Evolutionary conservation across 2,329 filamentous ascomycete species (phyloP), one percentile per base, ranked within the genome.

Genomic region (Cryphonectria radicalis): DNA sequence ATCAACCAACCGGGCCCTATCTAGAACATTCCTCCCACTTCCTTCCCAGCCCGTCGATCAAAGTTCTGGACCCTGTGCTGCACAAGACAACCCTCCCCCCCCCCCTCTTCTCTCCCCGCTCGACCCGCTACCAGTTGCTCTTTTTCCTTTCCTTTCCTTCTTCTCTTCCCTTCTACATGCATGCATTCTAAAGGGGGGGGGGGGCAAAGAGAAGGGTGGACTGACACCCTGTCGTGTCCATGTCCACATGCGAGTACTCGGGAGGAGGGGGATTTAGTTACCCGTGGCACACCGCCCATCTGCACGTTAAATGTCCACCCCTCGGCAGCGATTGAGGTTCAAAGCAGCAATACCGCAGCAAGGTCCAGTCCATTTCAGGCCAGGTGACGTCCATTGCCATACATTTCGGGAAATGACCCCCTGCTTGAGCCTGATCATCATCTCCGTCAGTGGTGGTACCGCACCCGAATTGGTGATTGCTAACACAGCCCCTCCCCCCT

Each of bases 291-390:
- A 67, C 50, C 50, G 50, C 65, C 65, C 50, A 42, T 67, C 65
- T 67, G 65, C 65, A 59, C 32, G 22, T 19, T 66, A 46, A 40
- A 25, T 28, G 43, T 17, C 64, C 19, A 66, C 43, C 22, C 43
- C 22, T 40, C 37, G 55, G 35, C 50, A 32, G 19, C 35, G 11
- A 17, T 22, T 11, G 35, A 59, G 50, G 65, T 55, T 37, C 37
- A 59, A 67, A 67, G 65, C 65, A 43, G 65, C 65, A 35, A 59
- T 53, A 19, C 35, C 46, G 65, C 65, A 67, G 35, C 35, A 14
- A 50, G n/a, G n/a, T 28, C 65, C 65, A 67, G 65, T 67, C 65
- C 65, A n/a, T 40, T 67, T 67, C 40, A n/a, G 65, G 65, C 50
- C 35, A 28, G 35, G 28, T 43, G 32, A 13, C 53, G 35, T 53